Base-by-base conservation (phyloP, 2,329 filamentous ascomycete genomes). In the Pseudogymnoascus sp. region DNA sequence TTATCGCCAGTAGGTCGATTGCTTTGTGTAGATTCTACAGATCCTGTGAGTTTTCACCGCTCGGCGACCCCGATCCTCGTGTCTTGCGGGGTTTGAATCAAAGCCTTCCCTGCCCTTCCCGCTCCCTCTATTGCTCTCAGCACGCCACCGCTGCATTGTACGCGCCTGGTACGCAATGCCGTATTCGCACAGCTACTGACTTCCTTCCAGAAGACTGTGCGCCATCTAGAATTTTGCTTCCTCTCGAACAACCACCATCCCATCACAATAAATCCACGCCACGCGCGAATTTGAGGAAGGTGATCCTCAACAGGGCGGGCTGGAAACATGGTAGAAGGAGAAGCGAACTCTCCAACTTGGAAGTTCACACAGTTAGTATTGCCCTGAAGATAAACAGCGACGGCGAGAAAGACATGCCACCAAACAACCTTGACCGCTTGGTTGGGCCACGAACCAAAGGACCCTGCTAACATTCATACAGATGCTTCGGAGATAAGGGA, bases 401-500 rank as follows among this genome's bases (percentile, higher is more conserved):
- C 60, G n/a, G 15, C 35, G 15, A 31, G 23, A 10, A 33, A 15
- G 10, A 29, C 15, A 31, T 6, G 19, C 13, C 29, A 21, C 42
- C 13, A 2, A 23, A 44, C 38, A 5, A 11, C 17, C 35, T 62
- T 33, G 50, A 64, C 60, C 59, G 37, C 62, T 44, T 37, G 53
- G 53, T 29, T n/a, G 31, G 33, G 17, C 35, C 19, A 60, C 33
- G 11, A 56, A 4, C 29, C 50, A 56, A 31, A 56, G 40, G 21
- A 56, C 29, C 23, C 33, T 38, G 63, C 71, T 75, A 68, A 74
- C 65, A 65, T 59, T 62, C 19, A 64, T 65, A 63, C 73, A 97
- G 93, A 82, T 97, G 95, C 82, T 99, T 99, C 80, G 95, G 95
- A 78, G 95, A 99, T 81, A 99, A 99, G 81, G 95, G 95, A 72